Conservation (phyloP, 2,329 filamentous ascomycete genomes). For the Corynespora cassiicola region DNA sequence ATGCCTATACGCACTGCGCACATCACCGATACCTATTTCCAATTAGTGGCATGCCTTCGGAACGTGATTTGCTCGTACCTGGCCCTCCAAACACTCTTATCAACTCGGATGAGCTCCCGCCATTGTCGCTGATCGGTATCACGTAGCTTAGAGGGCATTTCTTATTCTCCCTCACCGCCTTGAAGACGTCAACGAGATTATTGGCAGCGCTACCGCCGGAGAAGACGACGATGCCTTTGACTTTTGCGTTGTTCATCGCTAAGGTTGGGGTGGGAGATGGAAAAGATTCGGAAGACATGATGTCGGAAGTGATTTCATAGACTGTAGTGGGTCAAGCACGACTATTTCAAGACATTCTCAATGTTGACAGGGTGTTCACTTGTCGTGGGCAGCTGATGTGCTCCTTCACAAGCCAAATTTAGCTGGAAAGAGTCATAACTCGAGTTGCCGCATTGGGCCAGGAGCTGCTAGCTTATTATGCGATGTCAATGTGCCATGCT, state of each 20-base stretch:
- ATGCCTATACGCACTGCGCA: slow-evolving; percentile 66
- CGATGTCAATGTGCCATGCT: slow-evolving; percentile 7
- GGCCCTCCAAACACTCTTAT: slow-evolving; percentile 95
- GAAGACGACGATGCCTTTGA: slow-evolving; percentile 77
- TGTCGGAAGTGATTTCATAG: slow-evolving; percentile 15
- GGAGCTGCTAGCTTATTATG: slow-evolving; percentile 10
- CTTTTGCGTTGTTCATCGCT: slow-evolving; percentile 31
- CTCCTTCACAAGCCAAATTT: slow-evolving; percentile 19
- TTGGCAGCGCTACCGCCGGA: slow-evolving; percentile 95
- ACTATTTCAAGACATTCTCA: slow-evolving; percentile 24
- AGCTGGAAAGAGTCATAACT: slow-evolving; percentile 31
- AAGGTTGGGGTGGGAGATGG: slow-evolving; percentile 18
- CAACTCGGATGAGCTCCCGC: slow-evolving; percentile 89
- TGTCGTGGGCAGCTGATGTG: slow-evolving; percentile 12
- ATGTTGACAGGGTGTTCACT: slow-evolving; percentile 27
- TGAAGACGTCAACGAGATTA: slow-evolving; percentile 90
- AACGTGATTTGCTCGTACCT: slow-evolving; percentile 59
- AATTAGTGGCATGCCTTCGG: neutral
- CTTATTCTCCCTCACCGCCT: slow-evolving; percentile 64
- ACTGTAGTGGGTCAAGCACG: slow-evolving; percentile 18
- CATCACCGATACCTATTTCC: slow-evolving; percentile 68
- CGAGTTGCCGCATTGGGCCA: slow-evolving; percentile 18
- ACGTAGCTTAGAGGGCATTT: slow-evolving; percentile 78
- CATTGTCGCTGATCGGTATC: slow-evolving; percentile 96
- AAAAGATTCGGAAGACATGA: slow-evolving; percentile 25